Conservation (phyloP, 2,329 filamentous ascomycete genomes). For the Cadophora sp. region DNA sequence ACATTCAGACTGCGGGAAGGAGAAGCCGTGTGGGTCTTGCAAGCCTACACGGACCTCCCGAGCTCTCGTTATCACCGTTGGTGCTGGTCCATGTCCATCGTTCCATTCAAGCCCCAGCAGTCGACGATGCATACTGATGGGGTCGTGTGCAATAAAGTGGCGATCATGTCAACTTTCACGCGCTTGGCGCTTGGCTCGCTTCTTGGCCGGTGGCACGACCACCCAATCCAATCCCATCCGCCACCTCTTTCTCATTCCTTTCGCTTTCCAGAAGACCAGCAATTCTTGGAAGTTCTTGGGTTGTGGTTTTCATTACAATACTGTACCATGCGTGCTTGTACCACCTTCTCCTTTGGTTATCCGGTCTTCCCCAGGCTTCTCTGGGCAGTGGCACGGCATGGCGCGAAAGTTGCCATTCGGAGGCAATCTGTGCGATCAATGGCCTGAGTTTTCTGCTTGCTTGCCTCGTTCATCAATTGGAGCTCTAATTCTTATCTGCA, state of each 20-base stretch:
- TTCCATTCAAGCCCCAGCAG: not conserved
- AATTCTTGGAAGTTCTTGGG: not conserved
- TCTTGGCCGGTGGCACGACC: slow-evolving; percentile 11
- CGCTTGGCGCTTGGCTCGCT: slow-evolving; percentile 11
- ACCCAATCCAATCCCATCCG: not conserved
- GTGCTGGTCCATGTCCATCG: not conserved
- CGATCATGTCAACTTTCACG: not conserved
- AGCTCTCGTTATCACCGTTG: not conserved
- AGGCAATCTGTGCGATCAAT: not conserved
- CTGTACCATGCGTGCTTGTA: not conserved
- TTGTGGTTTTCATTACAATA: not conserved
- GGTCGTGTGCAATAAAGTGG: not conserved
- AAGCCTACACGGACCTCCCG: not conserved
- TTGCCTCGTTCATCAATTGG: not conserved
- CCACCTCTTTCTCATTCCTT: not conserved
- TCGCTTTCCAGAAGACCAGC: not conserved
- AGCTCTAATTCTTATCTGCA: not conserved
- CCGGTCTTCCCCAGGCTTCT: not conserved
- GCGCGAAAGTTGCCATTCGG: not conserved
- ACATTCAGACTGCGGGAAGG: slow-evolving; percentile 2
- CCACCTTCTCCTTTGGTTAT: slow-evolving; percentile 11
- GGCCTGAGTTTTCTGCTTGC: not conserved
- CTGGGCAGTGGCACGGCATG: slow-evolving; percentile 2
- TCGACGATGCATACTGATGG: not conserved
- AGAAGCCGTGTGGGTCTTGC: not conserved